Evolutionary conservation across 2,329 filamentous ascomycete genomes (phyloP).

Genomic region (Cercospora sp.): DNA sequence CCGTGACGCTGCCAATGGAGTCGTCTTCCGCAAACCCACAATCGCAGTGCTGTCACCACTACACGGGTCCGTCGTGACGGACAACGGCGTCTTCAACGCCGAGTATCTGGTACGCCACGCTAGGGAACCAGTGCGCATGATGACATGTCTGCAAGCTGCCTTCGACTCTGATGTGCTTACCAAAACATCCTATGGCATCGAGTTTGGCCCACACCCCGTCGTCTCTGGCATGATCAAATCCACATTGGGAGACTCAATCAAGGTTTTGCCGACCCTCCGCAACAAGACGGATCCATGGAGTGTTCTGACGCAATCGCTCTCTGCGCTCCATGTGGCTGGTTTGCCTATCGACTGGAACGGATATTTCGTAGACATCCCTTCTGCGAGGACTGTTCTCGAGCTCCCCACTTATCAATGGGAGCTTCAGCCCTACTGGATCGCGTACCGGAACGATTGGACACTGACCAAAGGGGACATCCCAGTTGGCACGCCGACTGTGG

Average conservation of each 20-base stretch:
- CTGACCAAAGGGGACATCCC: slow-evolving; percentile 32
- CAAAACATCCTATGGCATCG: slow-evolving; percentile 38
- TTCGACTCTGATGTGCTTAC: background rate
- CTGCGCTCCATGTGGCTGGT: slow-evolving; percentile 54
- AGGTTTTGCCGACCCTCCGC: slow-evolving; percentile 12
- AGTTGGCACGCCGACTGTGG: background rate
- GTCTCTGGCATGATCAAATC: slow-evolving; percentile 22
- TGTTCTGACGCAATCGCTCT: slow-evolving; percentile 52
- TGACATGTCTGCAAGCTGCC: background rate
- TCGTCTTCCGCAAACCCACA: too few species aligned
- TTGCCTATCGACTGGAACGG: too few species aligned
- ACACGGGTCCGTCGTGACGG: too few species aligned
- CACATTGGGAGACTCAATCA: background rate
- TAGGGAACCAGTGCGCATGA: background rate
- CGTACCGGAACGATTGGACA: slow-evolving; percentile 38
- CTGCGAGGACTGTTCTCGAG: slow-evolving; percentile 42
- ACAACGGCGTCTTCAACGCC: background rate
- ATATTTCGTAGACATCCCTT: slow-evolving; percentile 44
- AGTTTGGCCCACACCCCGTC: slow-evolving; percentile 53
- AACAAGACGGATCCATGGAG: slow-evolving; percentile 44
- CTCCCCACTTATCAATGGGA: slow-evolving; percentile 46
- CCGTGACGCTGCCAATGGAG: background rate
- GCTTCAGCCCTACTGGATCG: slow-evolving; percentile 41
- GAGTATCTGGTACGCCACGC: background rate
- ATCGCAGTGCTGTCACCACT: too few species aligned